Evolutionary conservation across 2,329 filamentous ascomycete genomes (phyloP), one percentile per base, ranked within the genome.

Genomic region (Alternaria arbusti): DNA sequence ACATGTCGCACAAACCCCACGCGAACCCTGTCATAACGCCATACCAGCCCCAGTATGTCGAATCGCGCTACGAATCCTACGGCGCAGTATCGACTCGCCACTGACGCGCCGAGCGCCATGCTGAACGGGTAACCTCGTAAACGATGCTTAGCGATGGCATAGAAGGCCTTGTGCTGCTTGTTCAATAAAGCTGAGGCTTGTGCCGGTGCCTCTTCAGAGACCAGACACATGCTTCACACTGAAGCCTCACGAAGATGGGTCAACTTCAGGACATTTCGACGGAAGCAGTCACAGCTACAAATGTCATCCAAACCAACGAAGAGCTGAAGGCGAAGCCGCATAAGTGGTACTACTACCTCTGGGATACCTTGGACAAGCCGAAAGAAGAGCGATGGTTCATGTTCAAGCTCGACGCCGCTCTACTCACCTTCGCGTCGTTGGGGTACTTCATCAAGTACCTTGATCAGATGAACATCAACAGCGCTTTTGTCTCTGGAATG

Each of bases 381-480:
- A 59, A 65, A 43, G 71, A 73, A 49, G 70, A 75, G 43, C 51
- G 71, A 13, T 70, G 49, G 49, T 73, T 75, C 30, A 65, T 74
- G 20, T 70, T 70, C 45, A 75, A 75, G 55, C 69, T 75, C 3
- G 72, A 75, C 50, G 64, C 70, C n/a, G 81, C 81, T 1, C 78
- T 86, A 17, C 67, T 86, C n/a, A 83, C 82, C 0, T 84, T 85
- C 72, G 81, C 82, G 0, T 78, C 76, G 3, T 66, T 81, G 25
- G 82, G 59, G 2, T 61, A 61, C 32, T 61, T 61, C 3, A 70
- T 67, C 44, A 74, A 74, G 32, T 73, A 68, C 43, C 67, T 74
- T 40, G 71, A 74, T 45, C 69, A 69, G 2, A 70, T 60, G 17
- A 73, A 74, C 26, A 69, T 73, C 20, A 71, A 68, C 43, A 72